Conservation (phyloP, 2,329 filamentous ascomycete species). For the Talaromyces piceae region DNA sequence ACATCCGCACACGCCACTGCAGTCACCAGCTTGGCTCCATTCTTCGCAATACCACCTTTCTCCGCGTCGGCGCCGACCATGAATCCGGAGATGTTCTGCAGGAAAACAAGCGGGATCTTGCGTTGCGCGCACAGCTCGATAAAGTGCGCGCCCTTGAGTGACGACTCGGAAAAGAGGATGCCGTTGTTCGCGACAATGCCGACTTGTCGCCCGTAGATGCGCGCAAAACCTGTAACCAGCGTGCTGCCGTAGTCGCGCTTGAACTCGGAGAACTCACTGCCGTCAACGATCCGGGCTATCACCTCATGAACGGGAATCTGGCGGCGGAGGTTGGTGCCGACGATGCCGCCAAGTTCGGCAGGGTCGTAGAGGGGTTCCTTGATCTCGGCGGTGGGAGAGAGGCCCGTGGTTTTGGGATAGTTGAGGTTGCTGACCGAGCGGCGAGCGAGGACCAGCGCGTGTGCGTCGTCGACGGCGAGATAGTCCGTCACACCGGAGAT, state of each 20-base stretch:
- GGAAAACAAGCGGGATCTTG: slow-evolving; percentile 79
- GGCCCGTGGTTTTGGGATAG: slow-evolving; percentile 54
- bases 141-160: slow-evolving; percentile 93
- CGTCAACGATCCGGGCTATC: slow-evolving; percentile 87
- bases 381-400: slow-evolving; percentile 34
- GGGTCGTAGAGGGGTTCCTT: slow-evolving; percentile 74
- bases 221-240: slow-evolving; percentile 83
- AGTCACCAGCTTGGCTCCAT: slow-evolving; percentile 92
- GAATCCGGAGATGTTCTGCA: slow-evolving; percentile 96
- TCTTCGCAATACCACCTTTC: slow-evolving; percentile 92
- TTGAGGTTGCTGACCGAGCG: slow-evolving; percentile 83
- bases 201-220: slow-evolving; percentile 81
- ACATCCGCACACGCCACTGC: slow-evolving; percentile 91
- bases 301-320: slow-evolving; percentile 82
- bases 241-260: slow-evolving; percentile 86
- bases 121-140: slow-evolving; percentile 90
- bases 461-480: slow-evolving; percentile 85
- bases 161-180: slow-evolving; percentile 82
- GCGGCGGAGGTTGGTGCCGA: slow-evolving; percentile 79
- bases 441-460: slow-evolving; percentile 78
- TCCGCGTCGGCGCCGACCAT: slow-evolving; percentile 95
- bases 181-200: slow-evolving; percentile 95
- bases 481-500: slow-evolving; percentile 94
- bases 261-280: slow-evolving; percentile 85
- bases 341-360: slow-evolving; percentile 76